Conservation (phyloP, 169 alveolate genomes). For the Eimeria acervulina region DNA sequence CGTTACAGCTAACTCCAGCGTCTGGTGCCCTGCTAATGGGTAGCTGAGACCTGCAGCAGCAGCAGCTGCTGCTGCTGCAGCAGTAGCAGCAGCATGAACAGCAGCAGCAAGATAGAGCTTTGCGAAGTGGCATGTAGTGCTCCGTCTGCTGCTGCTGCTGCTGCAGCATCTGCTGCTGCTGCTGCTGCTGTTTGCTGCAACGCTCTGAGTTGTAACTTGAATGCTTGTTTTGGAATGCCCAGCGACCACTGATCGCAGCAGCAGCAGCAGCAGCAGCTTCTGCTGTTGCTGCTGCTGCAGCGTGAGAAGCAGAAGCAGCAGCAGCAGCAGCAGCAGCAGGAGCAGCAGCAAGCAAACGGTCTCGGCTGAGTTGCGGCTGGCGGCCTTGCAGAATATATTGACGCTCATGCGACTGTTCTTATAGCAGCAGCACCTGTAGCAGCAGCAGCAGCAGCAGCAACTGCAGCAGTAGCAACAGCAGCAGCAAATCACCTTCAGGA, state of each 20-base stretch:
- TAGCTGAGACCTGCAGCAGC: neutral
- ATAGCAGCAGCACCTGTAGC: neutral
- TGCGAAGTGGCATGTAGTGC: too few species aligned
- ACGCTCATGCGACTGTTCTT: neutral
- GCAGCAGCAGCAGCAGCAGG: constrained; percentile 53
- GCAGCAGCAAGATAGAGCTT: too few species aligned
- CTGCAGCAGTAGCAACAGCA: neutral
- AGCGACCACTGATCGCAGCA: constrained; percentile 15
- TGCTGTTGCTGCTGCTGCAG: too few species aligned
- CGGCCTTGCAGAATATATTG: constrained; percentile 19
- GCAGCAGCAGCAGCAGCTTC: too few species aligned
- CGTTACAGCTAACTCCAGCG: constrained; percentile 21
- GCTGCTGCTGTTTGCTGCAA: too few species aligned
- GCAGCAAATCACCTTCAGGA: too few species aligned
- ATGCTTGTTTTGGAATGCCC: neutral
- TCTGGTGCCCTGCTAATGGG: neutral
- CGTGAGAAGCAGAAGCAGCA: too few species aligned
- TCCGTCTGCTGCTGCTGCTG: too few species aligned
- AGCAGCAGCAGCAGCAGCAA: constrained; percentile 46
- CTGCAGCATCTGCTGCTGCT: too few species aligned
- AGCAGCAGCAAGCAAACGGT: neutral
- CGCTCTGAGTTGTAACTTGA: neutral
- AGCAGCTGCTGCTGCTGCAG: constrained; percentile 7
- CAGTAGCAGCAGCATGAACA: too few species aligned
- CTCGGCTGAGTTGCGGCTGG: constrained; percentile 48